Evolutionary conservation across 768 basidiomycete genomes (phyloP).

Genomic region (Rubroboletus satanas): DNA sequence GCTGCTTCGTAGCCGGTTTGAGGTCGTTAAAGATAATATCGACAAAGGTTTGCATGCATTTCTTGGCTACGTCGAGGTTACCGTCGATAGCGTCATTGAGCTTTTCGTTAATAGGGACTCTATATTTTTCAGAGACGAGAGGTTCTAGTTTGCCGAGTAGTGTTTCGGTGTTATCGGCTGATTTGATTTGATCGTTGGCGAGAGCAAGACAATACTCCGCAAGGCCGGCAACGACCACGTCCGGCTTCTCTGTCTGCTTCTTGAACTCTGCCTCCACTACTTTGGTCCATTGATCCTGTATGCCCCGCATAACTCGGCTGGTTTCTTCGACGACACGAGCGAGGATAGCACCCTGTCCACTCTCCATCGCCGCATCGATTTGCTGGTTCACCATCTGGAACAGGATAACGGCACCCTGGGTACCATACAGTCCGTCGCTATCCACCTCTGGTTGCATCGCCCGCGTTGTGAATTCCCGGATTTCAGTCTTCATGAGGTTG

Average conservation of each 20-base stretch:
- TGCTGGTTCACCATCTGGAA: constrained; percentile 99
- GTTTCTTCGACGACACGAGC: constrained; percentile 86
- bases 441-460: constrained; percentile 86
- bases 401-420: constrained; percentile 89
- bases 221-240: constrained; percentile 81
- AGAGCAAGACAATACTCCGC: constrained; percentile 96
- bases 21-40: constrained; percentile 94
- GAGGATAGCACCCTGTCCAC: constrained; percentile 90
- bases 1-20: constrained; percentile 75
- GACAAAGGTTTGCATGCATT: constrained; percentile 91
- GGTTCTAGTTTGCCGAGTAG: constrained; percentile 83
- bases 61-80: constrained; percentile 96
- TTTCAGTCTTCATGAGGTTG: constrained; percentile 91
- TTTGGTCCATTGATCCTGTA: constrained; percentile 86
- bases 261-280: constrained; percentile 81
- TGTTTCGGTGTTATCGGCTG: constrained; percentile 88
- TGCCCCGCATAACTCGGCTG: constrained; percentile 83
- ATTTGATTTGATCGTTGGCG: constrained; percentile 96
- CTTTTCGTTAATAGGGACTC: constrained; percentile 72
- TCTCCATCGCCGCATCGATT: constrained; percentile 90
- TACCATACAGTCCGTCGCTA: constrained; percentile 84
- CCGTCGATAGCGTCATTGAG: constrained; percentile 97
- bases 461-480: constrained; percentile 77
- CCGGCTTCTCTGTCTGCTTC: constrained; percentile 83
- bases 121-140: constrained; percentile 91